phyloP scores from a whole-genome alignment of 2,329 filamentous ascomycete genomes.

The Paramyrothecium roridum region DNA sequence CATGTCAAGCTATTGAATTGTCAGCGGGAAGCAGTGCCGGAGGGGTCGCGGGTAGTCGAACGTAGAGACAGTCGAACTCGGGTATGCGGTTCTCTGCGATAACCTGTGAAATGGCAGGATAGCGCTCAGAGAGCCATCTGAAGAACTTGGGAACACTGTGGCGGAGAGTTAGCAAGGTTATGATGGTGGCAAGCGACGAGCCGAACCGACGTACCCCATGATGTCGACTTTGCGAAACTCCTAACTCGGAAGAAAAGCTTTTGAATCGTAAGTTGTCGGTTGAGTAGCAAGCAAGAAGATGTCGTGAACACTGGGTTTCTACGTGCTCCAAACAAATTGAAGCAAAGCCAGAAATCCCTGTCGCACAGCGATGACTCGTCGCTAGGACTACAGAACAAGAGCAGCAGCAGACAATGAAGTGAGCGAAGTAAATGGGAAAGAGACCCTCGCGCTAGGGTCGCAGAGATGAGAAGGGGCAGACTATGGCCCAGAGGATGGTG shows the following conservation, averaged over 20 bases:
- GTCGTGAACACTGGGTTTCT: not conserved
- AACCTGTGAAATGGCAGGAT: slow-evolving; percentile 95
- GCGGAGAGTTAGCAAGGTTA: slow-evolving; percentile 5
- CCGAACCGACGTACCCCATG: slow-evolving; percentile 25
- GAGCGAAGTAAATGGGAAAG: not conserved
- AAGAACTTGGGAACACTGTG: slow-evolving; percentile 81
- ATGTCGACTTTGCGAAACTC: slow-evolving; percentile 13
- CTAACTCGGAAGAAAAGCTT: slow-evolving; percentile 11
- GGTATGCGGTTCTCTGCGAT: slow-evolving; percentile 99
- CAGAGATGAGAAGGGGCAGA: not conserved
- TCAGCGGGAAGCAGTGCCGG: slow-evolving; percentile 13
- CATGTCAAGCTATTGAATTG: slow-evolving; percentile 71
- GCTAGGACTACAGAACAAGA: not conserved
- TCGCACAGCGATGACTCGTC: slow-evolving; percentile 9
- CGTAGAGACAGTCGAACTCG: slow-evolving; percentile 96
- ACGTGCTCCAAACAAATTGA: slow-evolving; percentile 9
- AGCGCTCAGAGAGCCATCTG: slow-evolving; percentile 98
- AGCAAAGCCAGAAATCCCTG: slow-evolving; percentile 15
- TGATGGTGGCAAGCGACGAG: not conserved
- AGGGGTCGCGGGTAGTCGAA: slow-evolving; percentile 33
- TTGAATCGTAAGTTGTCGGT: not conserved
- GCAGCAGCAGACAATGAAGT: not conserved
- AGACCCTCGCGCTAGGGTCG: not conserved
- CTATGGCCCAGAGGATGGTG: slow-evolving; percentile 1
- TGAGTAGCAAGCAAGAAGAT: not conserved